Percentiles rank a stretch among this genome's conserved stretches.
phyloP scores from a whole-genome alignment of 2,329 filamentous ascomycete genomes.

The Pyrenophora tritici-repentis region DNA sequence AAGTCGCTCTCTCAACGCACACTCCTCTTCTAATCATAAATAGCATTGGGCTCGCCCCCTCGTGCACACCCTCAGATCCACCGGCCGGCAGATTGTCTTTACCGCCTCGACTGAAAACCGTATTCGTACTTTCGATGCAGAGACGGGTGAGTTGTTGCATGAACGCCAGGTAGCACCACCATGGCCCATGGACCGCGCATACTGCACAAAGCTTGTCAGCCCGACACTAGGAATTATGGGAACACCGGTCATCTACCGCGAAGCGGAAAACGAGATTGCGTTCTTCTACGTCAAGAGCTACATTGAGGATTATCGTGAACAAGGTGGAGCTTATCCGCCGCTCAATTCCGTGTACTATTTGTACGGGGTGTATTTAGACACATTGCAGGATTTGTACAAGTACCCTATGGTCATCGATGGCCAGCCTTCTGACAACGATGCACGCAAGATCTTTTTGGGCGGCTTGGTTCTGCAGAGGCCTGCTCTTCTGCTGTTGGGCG shows the following conservation, averaged over 20 bases:
- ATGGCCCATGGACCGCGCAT: conserved; percentile 20
- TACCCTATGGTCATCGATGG: conserved; percentile 59
- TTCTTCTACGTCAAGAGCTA: conserved; percentile 39
- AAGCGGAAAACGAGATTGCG: conserved; percentile 36
- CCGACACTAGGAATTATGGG: conserved; percentile 29
- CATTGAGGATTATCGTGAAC: conserved; percentile 31
- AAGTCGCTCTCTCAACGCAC: background rate
- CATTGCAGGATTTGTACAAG: conserved; percentile 46
- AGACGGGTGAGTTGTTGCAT: conserved; percentile 19
- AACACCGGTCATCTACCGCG: conserved; percentile 23
- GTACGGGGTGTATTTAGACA: conserved; percentile 49
- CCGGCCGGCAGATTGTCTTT: conserved; percentile 24
- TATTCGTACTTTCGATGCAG: conserved; percentile 26
- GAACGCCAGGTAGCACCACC: conserved; percentile 20
- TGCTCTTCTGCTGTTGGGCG: conserved; percentile 53
- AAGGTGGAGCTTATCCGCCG: conserved; percentile 35
- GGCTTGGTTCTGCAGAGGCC: conserved; percentile 60
- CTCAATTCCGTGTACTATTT: conserved; percentile 50
- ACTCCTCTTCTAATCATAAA: background rate
- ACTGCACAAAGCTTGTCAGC: conserved; percentile 16
- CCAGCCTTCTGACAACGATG: conserved; percentile 53
- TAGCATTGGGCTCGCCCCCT: conserved; percentile 57
- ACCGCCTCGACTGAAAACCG: conserved; percentile 25
- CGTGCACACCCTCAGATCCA: conserved; percentile 49
- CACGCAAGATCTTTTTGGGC: conserved; percentile 56